Evolutionary conservation across 2,329 filamentous ascomycete species (phyloP).

Genomic region (Emergomyces africanus): DNA sequence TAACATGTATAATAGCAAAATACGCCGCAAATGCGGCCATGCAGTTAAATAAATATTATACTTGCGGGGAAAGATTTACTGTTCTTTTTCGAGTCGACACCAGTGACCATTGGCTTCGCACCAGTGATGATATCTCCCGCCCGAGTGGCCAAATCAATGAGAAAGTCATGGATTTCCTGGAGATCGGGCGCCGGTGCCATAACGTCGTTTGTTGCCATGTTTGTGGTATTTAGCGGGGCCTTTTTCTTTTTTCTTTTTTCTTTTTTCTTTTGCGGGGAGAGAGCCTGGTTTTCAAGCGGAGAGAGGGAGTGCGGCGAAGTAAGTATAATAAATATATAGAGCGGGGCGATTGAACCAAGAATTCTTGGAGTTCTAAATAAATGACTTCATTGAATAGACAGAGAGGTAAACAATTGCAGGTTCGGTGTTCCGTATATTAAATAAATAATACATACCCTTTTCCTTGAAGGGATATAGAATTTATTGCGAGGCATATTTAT

Average conservation of each 20-base stretch:
- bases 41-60: neutral
- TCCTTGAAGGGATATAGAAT: too few relatives aligned
- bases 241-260: neutral
- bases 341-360: too few relatives aligned
- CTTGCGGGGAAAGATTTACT: conserved; percentile 18
- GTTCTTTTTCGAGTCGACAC: conserved; percentile 34
- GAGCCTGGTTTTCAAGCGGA: neutral
- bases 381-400: too few relatives aligned
- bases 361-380: too few relatives aligned
- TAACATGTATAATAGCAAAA: neutral
- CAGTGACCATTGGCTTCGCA: conserved; percentile 27
- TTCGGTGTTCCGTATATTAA: too few relatives aligned
- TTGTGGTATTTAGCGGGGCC: neutral
- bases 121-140: conserved; percentile 32
- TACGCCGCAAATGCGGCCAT: neutral
- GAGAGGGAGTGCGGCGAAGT: too few relatives aligned
- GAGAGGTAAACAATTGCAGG: too few relatives aligned
- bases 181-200: conserved; percentile 15
- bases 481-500: too few relatives aligned
- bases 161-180: conserved; percentile 30
- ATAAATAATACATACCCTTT: too few relatives aligned
- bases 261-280: neutral
- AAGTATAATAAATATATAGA: too few relatives aligned
- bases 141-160: conserved; percentile 27
- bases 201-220: neutral